Conservation (phyloP, 495 filamentous ascomycete genomes). For the Xanthoparmelia taractica region DNA sequence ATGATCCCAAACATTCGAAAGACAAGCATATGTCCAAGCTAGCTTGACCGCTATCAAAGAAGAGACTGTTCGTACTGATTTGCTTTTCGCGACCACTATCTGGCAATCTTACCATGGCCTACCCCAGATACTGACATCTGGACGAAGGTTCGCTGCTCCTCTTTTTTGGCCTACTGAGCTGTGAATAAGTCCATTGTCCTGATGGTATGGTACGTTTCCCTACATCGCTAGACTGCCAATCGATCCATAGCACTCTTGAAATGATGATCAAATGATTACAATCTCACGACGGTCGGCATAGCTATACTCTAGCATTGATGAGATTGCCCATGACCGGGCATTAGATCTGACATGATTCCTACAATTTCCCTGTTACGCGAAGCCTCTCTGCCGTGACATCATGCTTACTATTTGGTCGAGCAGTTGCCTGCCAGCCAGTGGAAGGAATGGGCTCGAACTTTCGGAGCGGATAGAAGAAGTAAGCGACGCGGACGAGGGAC, state of each 20-base stretch:
- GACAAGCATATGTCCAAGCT: slow-evolving; percentile 58
- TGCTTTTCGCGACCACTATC: slow-evolving; percentile 3
- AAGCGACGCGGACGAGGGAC: slow-evolving; percentile 21
- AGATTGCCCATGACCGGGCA: slow-evolving; percentile 86
- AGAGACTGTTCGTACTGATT: slow-evolving; percentile 46
- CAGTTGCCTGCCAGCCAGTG: slow-evolving; percentile 11
- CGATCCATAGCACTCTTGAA: slow-evolving; percentile 28
- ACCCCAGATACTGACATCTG: slow-evolving; percentile 25
- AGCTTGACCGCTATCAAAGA: slow-evolving; percentile 39
- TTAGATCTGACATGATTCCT: slow-evolving; percentile 48
- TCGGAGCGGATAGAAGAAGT: slow-evolving; percentile 19
- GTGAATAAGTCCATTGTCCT: background rate
- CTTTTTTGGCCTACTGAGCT: background rate
- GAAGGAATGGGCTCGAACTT: slow-evolving; percentile 6
- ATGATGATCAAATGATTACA: slow-evolving; percentile 66
- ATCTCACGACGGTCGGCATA: slow-evolving; percentile 99
- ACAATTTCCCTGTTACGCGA: slow-evolving; percentile 5
- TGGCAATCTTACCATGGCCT: background rate
- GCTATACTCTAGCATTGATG: slow-evolving; percentile 72
- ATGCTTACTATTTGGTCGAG: slow-evolving; percentile 17
- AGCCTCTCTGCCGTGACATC: slow-evolving; percentile 16
- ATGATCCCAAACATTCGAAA: slow-evolving; percentile 46
- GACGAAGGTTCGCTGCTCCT: slow-evolving; percentile 8
- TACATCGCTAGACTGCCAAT: background rate
- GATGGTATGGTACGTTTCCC: background rate